Evolutionary conservation across 371 early-diverging fungal species (phyloP).

Genomic region (Lichtheimia hyalospora): DNA sequence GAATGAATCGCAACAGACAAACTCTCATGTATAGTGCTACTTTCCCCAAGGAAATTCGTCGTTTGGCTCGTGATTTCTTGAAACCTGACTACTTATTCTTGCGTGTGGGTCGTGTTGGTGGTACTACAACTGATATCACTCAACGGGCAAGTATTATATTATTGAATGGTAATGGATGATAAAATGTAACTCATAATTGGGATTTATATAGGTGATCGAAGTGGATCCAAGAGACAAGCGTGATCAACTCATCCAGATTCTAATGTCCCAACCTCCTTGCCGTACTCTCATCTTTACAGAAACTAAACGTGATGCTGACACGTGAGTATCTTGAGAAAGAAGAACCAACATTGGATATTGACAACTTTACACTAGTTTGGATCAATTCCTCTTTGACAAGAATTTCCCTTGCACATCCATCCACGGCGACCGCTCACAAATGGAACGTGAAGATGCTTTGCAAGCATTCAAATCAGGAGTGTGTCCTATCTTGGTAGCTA

Average conservation of each 20-base stretch:
- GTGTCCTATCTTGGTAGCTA: constrained; percentile 87
- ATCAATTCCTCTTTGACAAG: constrained; percentile 64
- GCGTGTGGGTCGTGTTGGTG: constrained; percentile 42
- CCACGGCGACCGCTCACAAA: constrained; percentile 79
- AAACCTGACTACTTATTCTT: constrained; percentile 47
- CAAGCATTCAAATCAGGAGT: constrained; percentile 72
- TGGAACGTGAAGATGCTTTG: constrained; percentile 81
- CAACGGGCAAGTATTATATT: constrained; percentile 21
- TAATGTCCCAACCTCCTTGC: constrained; percentile 42
- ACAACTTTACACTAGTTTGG: constrained; percentile 40
- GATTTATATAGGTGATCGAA: constrained; percentile 17
- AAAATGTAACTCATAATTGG: too few species aligned
- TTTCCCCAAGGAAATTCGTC: constrained; percentile 88
- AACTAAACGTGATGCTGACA: constrained; percentile 79
- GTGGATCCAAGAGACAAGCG: constrained; percentile 56
- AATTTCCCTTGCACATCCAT: constrained; percentile 71
- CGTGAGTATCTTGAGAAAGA: constrained; percentile 14
- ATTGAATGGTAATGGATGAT: background rate
- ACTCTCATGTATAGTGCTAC: constrained; percentile 98
- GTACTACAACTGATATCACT: constrained; percentile 41
- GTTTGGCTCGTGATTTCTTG: constrained; percentile 88
- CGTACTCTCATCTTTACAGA: constrained; percentile 83
- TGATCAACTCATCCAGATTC: constrained; percentile 23
- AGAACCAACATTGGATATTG: background rate
- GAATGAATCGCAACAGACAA: constrained; percentile 75